Base-by-base conservation (phyloP, 306 rosid genomes). In the Abrus pulchellus region DNA sequence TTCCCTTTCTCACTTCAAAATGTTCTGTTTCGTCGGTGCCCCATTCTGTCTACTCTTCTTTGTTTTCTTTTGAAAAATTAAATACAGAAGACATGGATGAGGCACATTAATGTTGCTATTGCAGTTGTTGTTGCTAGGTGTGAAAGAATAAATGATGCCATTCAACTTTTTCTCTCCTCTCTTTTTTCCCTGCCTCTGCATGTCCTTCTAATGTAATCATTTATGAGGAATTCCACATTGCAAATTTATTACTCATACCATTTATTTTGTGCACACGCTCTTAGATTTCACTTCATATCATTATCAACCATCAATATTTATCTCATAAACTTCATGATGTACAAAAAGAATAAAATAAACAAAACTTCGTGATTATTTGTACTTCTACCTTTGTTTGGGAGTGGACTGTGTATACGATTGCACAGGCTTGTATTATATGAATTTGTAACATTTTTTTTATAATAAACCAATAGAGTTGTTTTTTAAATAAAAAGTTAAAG, bases 121-220 rank as follows among this genome's bases (percentile, higher is more conserved):
- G 29, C 7, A 28, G 20, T 77, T 32, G 11, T 36, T 32, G 67
- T 12, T 70, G 59, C 64, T 53, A 40, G 79, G 67, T 73, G 49
- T 50, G 68, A 72, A 20, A 20, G 74, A 73, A 65, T 64, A 44
- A 73, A 81, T 81, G 52, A 47, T 80, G 53, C 32, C 60, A n/a
- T 70, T 49, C 2, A 32, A 20, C 3, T 11, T 43, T 66, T 29
- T 56, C 29, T 47, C 63, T 55, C 2, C 8, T 11, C 7, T 62
- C 12, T 11, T 41, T 27, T 11, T 44, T 59, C 4, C 2, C 20
- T 66, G 20, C 7, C 2, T 47, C 32, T 77, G 50, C 11, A 49
- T 50, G 62, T 14, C 27, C 9, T 5, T 2, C 77, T 8, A 44
- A 45, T 20, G 20, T 20, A 20, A 45, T 7, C 12, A 9, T 62